Conservation (phyloP, 2,329 filamentous ascomycete genomes). For the Colletotrichum tamarilloi region DNA sequence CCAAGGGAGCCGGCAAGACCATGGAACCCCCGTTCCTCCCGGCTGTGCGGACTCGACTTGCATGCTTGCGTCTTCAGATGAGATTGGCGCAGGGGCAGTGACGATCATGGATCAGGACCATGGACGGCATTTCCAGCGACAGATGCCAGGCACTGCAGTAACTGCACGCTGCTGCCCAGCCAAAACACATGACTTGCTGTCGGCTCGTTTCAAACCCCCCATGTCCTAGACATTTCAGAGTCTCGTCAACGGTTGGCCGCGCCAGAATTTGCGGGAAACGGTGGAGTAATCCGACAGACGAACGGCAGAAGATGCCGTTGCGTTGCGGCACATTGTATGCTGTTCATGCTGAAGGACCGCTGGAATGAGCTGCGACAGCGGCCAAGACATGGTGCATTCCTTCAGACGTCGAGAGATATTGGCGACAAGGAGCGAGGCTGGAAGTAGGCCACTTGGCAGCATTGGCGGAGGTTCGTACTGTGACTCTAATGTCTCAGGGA, state of each 20-base stretch:
- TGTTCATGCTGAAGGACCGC: background rate
- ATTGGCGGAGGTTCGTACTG: conserved; percentile 6
- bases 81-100: conserved; percentile 31
- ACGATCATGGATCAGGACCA: conserved; percentile 23
- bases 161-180: background rate
- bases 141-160: background rate
- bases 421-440: conserved; percentile 13
- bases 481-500: conserved; percentile 22
- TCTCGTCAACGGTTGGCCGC: conserved; percentile 5
- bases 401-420: conserved; percentile 11
- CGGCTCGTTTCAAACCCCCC: conserved; percentile 12
- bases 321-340: background rate
- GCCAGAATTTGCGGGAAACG: conserved; percentile 3
- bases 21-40: conserved; percentile 3
- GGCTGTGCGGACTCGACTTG: conserved; percentile 10
- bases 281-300: conserved; percentile 10
- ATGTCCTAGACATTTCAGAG: conserved; percentile 11
- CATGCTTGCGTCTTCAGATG: conserved; percentile 27
- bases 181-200: conserved; percentile 4
- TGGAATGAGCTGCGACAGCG: background rate
- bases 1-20: conserved; percentile 22
- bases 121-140: background rate
- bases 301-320: conserved; percentile 8
- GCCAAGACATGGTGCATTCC: conserved; percentile 15
- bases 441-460: conserved; percentile 7